Evolutionary conservation across 2,329 filamentous ascomycete species (phyloP), one percentile per base, ranked within the genome.

Genomic region (Bipolaris sorokiniana): DNA sequence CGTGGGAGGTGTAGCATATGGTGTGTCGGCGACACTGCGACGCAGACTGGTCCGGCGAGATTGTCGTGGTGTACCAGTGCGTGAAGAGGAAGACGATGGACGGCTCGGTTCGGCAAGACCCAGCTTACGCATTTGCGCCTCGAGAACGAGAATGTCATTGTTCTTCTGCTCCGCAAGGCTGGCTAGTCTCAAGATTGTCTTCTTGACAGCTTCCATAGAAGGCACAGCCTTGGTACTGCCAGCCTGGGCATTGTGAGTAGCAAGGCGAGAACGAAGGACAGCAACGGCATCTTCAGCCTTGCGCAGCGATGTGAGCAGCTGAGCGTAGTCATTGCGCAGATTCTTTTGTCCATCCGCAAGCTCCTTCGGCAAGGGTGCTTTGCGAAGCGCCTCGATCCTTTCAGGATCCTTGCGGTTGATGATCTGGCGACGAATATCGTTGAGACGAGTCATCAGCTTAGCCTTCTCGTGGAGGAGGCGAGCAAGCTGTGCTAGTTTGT

Each of bases 141-240:
- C 95, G 31, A 98, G 83, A 6, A 97, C 86, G 73, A 97, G 92
- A 50, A 99, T 88, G 68, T 98, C 94, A 56, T 89, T 91, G 71
- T 90, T 95, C 73, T 91, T 90, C 78, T 92, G 91, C 81, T 98
- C 91, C 0, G 90, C 90, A 89, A 97, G 94, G 58, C 82, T 85
- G 33, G 93, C 97, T 90, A 99, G 93, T 72, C 95, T 97, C 56
- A 83, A 82, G 64, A 99, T 96, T 1, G 95, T 99, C 58, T 90
- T 91, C 65, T 93, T 89, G 18, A 99, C 91, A 0, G 92, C 91
- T 67, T 97, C 95, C 9, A 97, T 91, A 0, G 93, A 97, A 0
- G 95, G 95, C 4, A 88, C 85, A 1, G 68, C 64, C 22, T 63
- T 65, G 2, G 60, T 65, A 18, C 70, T 70, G 16, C 82, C 83